Base-by-base conservation (phyloP, 192 early-diverging fungal species). In the Dispira simplex region DNA sequence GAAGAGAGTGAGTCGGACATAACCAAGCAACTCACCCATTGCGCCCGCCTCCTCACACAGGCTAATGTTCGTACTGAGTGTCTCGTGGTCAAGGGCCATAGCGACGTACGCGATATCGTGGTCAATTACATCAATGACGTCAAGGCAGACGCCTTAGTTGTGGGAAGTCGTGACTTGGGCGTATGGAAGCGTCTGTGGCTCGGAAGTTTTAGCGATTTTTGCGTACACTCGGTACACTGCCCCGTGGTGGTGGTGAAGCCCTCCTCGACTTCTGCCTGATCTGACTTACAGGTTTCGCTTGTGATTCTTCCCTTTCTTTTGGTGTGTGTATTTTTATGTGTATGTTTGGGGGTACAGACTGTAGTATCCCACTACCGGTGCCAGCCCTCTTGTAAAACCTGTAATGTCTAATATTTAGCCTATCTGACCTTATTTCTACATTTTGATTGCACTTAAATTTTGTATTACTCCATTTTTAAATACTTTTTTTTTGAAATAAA, bases 111-210 rank as follows among this genome's bases (percentile, higher is more conserved):
- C 8, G 58, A 60, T 44, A 27, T 44, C 21, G 58, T 60, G 58
- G 58, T 60, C 4, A 60, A 60, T 12, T 60, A 60, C 58, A 60
- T 60, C 58, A 43, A 60, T 16, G 32, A 44, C 44, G 14, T 43
- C 26, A 60, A 60, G 13, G 58, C 58, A 4, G 32, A 60, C 21
- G 27, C 58, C 12, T 44, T 60, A 43, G 18, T 60, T 14, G 58
- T 60, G 18, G 58, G 58, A 28, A 60, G 58, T 44, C 58, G 58
- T 10, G 58, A 60, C 58, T 44, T 60, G 32, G 58, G 58, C 27
- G 39, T 44, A 13, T 60, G 58, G 58, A 60, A 60, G 21, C 58
- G 54, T 44, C 58, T 60, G 9, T 60, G 58, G 58, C 58, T 60
- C 14, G 58, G 58, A 16, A 60, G 58, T 21, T 60, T 60, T 27